These are phyloP conservation scores for Globisporangium camurandrum DNA, from an alignment of 352 stramenopile species.

Conservation along the genomic window DNA sequence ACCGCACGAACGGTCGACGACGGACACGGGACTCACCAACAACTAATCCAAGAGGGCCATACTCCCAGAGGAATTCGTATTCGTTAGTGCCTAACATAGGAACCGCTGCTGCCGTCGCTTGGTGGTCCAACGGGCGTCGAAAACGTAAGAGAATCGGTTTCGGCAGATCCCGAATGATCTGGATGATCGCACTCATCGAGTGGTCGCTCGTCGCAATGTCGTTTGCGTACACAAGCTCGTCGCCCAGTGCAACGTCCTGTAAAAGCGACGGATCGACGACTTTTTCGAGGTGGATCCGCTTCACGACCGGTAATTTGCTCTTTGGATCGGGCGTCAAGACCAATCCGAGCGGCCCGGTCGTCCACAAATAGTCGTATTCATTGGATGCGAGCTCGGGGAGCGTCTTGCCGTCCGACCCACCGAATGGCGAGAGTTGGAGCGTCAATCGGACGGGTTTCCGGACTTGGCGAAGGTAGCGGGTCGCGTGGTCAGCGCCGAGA, in stretches of 20 bases:
- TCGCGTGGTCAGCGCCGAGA: slow-evolving; percentile 50
- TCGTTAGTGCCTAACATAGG: slow-evolving; percentile 51
- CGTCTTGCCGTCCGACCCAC: slow-evolving; percentile 29
- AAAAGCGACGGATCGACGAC: slow-evolving; percentile 35
- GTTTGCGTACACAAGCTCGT: slow-evolving; percentile 81
- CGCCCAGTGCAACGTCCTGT: slow-evolving; percentile 39
- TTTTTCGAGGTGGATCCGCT: slow-evolving; percentile 57
- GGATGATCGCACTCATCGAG: slow-evolving; percentile 65
- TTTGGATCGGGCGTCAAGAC: slow-evolving; percentile 61
- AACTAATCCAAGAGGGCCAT: slow-evolving; percentile 62
- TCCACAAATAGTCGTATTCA: slow-evolving; percentile 78
- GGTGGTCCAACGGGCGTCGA: slow-evolving; percentile 32
- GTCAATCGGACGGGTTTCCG: slow-evolving; percentile 62
- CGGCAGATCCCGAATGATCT: slow-evolving; percentile 64
- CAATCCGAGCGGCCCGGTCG: slow-evolving; percentile 59
- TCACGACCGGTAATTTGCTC: slow-evolving; percentile 69
- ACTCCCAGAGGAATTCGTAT: slow-evolving; percentile 84
- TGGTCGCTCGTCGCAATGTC: slow-evolving; percentile 61
- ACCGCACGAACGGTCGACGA: slow-evolving; percentile 69
- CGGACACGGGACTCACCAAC: slow-evolving; percentile 46
- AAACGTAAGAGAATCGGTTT: slow-evolving; percentile 79
- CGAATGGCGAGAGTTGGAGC: slow-evolving; percentile 60
- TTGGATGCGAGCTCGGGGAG: slow-evolving; percentile 55
- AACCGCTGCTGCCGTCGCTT: slow-evolving; percentile 40
- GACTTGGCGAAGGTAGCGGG: slow-evolving; percentile 55